A percentile compares a stretch with the other conserved stretches of the same genome.
These are phyloP conservation scores for Catharanthus roseus DNA, from an alignment of 257 asterid species.

Conservation along the genomic window DNA sequence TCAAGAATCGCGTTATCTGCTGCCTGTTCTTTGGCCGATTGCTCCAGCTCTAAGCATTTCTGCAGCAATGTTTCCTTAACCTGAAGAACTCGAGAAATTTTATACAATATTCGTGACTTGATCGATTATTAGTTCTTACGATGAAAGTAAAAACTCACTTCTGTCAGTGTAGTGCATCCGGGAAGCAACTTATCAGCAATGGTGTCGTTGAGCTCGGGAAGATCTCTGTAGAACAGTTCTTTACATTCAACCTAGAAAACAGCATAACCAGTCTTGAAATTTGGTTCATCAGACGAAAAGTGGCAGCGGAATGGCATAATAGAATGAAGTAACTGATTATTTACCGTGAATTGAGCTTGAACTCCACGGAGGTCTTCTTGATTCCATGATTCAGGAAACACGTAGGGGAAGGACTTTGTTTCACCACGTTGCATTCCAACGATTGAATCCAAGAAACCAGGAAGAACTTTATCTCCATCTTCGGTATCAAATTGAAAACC, in stretches of 20 bases:
- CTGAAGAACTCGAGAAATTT: constrained; percentile 34
- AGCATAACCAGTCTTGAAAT: not conserved
- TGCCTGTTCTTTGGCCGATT: constrained; percentile 94
- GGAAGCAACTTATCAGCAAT: constrained; percentile 72
- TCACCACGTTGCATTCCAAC: constrained; percentile 69
- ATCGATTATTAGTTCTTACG: not conserved
- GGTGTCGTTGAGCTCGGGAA: constrained; percentile 58
- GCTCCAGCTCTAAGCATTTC: constrained; percentile 74
- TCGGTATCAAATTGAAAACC: constrained; percentile 95
- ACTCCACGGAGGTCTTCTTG: constrained; percentile 93
- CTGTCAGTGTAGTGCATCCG: constrained; percentile 70
- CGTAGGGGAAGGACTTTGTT: constrained; percentile 69
- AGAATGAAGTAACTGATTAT: constrained; percentile 17
- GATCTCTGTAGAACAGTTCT: constrained; percentile 48
- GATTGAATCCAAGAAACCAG: constrained; percentile 64
- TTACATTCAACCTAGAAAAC: constrained; percentile 70
- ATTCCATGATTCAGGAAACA: constrained; percentile 86
- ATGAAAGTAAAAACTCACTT: constrained; percentile 43
- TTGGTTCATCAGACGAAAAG: not conserved
- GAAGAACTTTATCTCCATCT: constrained; percentile 81
- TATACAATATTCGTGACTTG: not conserved
- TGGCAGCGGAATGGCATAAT: not conserved
- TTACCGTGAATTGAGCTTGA: constrained; percentile 75
- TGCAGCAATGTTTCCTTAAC: constrained; percentile 63
- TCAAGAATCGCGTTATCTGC: constrained; percentile 93